These are phyloP conservation scores for Anisodus acutangulus DNA, from an alignment of 257 asterid species.

Conservation along the genomic window DNA sequence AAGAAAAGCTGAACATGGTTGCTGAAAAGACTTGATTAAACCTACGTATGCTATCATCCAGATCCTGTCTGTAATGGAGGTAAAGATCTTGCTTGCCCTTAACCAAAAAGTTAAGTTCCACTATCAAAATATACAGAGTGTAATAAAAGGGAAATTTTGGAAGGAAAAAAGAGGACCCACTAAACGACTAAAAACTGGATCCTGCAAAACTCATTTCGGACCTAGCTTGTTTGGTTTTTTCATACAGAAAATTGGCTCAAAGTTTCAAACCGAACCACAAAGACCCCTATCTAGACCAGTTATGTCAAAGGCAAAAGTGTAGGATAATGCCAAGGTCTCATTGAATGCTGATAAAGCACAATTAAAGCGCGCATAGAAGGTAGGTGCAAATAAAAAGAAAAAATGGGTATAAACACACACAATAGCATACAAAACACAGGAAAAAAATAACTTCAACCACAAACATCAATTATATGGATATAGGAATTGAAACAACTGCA, in stretches of 20 bases:
- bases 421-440: not conserved
- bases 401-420: not conserved
- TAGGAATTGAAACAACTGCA: conserved; percentile 19
- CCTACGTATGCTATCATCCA: conserved; percentile 1
- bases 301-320: not conserved
- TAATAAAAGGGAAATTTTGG: conserved; percentile 5
- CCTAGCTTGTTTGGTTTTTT: not conserved
- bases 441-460: not conserved
- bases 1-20: not conserved
- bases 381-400: conserved; percentile 6
- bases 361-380: not conserved
- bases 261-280: not conserved
- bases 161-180: not conserved
- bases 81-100: not conserved
- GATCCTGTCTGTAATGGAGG: not conserved
- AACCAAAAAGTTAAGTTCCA: conserved; percentile 3
- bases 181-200: not conserved
- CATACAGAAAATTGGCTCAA: not conserved
- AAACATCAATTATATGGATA: conserved; percentile 12
- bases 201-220: not conserved
- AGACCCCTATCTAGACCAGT: conserved; percentile 12
- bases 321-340: not conserved
- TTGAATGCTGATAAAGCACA: conserved; percentile 15
- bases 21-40: not conserved
- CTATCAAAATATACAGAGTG: not conserved